Evolutionary conservation across 148 eudicot species (phyloP).

Genomic region (Rhododendron henanense): DNA sequence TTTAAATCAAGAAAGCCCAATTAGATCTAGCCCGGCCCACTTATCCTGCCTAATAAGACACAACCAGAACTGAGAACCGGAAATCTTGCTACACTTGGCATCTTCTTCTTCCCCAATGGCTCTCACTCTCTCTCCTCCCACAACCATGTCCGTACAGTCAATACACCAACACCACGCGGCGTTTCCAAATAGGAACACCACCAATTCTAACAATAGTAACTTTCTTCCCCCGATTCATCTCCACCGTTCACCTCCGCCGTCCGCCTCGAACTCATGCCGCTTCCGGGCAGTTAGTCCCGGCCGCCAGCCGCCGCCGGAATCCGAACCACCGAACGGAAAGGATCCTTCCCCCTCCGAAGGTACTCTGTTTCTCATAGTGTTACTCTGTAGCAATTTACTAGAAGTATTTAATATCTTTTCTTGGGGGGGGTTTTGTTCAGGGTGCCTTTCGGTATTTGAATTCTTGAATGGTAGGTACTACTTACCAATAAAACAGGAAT

Average conservation of each 20-base stretch:
- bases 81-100: background rate
- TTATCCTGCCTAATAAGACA: too few species aligned
- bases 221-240: constrained; percentile 1
- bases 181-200: background rate
- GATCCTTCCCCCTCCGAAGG: constrained; percentile 24
- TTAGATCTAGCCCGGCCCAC: background rate
- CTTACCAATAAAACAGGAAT: background rate
- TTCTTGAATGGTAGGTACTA: background rate
- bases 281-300: constrained; percentile 37
- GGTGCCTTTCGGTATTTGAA: too few species aligned
- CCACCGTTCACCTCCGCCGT: constrained; percentile 29
- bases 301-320: constrained; percentile 38
- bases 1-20: too few species aligned
- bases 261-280: constrained; percentile 16
- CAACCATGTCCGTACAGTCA: background rate
- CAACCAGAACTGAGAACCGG: background rate
- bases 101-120: background rate
- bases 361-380: constrained; percentile 5
- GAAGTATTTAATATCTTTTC: background rate
- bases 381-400: background rate
- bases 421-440: too few species aligned
- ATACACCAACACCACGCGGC: background rate
- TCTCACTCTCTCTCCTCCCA: background rate
- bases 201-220: background rate
- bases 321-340: constrained; percentile 8